Evolutionary conservation across 148 eudicot genomes (phyloP).

Genomic region (Polygonum aviculare): DNA sequence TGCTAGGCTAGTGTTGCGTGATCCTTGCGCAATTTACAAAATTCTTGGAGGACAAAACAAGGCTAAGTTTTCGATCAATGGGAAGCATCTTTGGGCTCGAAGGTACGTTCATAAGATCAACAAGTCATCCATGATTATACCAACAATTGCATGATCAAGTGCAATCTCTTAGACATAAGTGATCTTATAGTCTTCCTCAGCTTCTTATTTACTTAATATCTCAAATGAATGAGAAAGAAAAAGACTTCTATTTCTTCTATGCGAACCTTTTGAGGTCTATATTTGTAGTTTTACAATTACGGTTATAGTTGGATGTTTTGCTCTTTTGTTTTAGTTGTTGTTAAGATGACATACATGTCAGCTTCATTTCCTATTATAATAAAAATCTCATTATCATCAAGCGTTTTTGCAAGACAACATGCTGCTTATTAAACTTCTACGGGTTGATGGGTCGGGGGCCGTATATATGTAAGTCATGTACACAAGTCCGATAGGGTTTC

Average conservation of each 20-base stretch:
- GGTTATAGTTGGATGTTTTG: too few species aligned
- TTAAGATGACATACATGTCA: too few species aligned
- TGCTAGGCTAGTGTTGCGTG: conserved; percentile 19
- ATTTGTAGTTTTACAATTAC: too few species aligned
- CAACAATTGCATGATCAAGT: not conserved
- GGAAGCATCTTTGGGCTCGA: conserved; percentile 40
- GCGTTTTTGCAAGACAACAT: too few species aligned
- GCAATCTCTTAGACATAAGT: not conserved
- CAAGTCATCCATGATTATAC: not conserved
- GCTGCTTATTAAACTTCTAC: too few species aligned
- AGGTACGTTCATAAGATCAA: conserved; percentile 16
- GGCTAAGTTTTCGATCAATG: conserved; percentile 22
- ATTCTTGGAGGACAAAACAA: conserved; percentile 20
- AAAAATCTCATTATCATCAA: too few species aligned
- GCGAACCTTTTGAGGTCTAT: too few species aligned
- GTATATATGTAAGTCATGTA: too few species aligned
- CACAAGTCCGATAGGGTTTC: too few species aligned
- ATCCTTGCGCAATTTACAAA: conserved; percentile 16
- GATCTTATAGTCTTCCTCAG: not conserved
- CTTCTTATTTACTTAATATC: not conserved
- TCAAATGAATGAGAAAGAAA: not conserved
- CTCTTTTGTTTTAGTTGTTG: too few species aligned
- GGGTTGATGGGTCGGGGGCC: too few species aligned
- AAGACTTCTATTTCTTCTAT: not conserved
- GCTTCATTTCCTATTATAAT: too few species aligned